Evolutionary conservation across 2,329 filamentous ascomycete species (phyloP), one percentile per base, ranked within the genome.

Genomic region (Fusarium liriodendri): DNA sequence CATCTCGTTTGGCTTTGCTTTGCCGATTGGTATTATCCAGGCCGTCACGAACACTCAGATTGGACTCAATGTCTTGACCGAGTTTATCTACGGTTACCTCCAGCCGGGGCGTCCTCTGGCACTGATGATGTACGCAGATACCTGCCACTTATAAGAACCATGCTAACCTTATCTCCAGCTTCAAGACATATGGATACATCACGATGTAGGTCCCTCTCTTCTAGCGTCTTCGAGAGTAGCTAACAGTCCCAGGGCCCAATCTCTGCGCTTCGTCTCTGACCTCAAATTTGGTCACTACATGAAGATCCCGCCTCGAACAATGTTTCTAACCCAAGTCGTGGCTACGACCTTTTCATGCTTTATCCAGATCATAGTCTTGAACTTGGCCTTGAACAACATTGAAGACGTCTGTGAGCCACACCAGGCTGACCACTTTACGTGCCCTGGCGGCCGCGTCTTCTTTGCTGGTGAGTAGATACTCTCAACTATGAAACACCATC

Each of bases 31-130:
- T 45, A 93, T 94, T 67, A 89, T 94, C 37, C 88, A 93, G 77
- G 93, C 91, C 40, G 86, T 91, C 6, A 93, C 92, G 5, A 91
- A 93, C 77, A 91, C 92, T 80, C 85, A 93, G 83, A 91, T 94
- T 40, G 92, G 91, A 2, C 84, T 95, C 38, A 95, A 95, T 71
- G 92, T 95, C 29, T 84, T 95, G 71, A 93, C 92, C 1, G 92
- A 94, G 82, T 94, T 94, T 72, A 84, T 95, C 5, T 90, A 91
- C 67, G 93, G 93, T 1, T 95, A 95, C 77, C 93, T 95, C 76
- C 91, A 94, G 71, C 92, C 92, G 0, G 93, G 93, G 3, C 84
- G 89, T 7, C 93, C 93, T 0, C 83, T 95, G 64, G 93, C 91
- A 0, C 88, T 94, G 70, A 95, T 95, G 92, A 86, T 94, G 84